Evolutionary conservation across 192 early-diverging fungal genomes (phyloP).

Genomic region (Thamnidium elegans): DNA sequence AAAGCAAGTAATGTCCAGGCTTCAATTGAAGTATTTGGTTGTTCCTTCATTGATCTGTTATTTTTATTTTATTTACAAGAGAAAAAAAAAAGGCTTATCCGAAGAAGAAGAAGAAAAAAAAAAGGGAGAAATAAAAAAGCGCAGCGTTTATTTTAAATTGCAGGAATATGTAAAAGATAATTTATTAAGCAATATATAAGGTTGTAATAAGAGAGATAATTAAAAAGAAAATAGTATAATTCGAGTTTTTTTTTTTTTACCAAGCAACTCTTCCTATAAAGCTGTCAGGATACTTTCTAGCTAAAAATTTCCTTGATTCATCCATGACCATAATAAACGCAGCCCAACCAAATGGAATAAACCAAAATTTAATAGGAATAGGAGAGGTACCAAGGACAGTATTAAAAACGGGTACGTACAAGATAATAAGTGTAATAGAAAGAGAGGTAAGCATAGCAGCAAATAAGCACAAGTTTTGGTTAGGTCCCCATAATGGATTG

Average conservation of each 20-base stretch:
- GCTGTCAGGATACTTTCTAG: slow-evolving; percentile 22
- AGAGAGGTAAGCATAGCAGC: slow-evolving; percentile 49
- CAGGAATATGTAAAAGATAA: too few relatives aligned
- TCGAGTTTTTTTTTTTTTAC: background rate
- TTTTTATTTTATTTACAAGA: too few relatives aligned
- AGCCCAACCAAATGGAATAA: slow-evolving; percentile 58
- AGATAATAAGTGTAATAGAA: slow-evolving; percentile 44
- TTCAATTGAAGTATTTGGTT: slow-evolving; percentile 6
- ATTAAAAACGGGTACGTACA: slow-evolving; percentile 57
- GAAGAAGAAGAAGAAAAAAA: too few relatives aligned
- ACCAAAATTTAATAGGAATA: slow-evolving; percentile 63
- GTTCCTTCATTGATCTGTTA: too few relatives aligned
- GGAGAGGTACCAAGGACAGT: slow-evolving; percentile 52
- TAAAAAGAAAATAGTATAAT: background rate
- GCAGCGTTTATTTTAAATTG: too few relatives aligned
- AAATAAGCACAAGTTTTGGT: slow-evolving; percentile 57
- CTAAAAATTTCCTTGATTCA: slow-evolving; percentile 60
- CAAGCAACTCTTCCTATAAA: slow-evolving; percentile 21
- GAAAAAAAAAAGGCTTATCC: too few relatives aligned
- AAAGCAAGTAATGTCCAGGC: slow-evolving; percentile 26
- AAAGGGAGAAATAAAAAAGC: too few relatives aligned
- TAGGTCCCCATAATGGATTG: slow-evolving; percentile 58
- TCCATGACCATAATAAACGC: slow-evolving; percentile 56
- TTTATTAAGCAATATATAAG: background rate
- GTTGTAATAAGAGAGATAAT: background rate